Conservation (phyloP, 331 rosid species). For the Stylosanthes scabra region DNA sequence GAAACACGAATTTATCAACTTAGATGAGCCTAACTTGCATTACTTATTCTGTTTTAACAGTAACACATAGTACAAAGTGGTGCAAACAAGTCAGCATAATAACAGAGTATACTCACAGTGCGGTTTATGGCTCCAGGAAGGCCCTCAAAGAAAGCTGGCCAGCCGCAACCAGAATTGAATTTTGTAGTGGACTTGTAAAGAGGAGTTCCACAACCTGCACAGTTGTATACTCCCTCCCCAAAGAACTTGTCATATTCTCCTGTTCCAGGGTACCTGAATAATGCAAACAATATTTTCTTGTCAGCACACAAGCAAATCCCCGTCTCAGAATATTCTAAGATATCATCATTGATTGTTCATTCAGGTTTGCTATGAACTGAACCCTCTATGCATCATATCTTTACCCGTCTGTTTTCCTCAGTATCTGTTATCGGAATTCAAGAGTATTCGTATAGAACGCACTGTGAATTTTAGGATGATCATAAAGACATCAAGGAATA, state of each 20-base stretch:
- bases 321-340: not conserved
- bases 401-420: not conserved
- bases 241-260: conserved; percentile 82
- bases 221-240: conserved; percentile 71
- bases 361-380: conserved; percentile 19
- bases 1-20: conserved; percentile 25
- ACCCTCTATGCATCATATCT: not conserved
- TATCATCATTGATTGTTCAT: not conserved
- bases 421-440: not conserved
- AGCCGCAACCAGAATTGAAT: conserved; percentile 87
- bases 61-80: conserved; percentile 3
- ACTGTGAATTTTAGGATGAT: not conserved
- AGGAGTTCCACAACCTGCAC: conserved; percentile 80
- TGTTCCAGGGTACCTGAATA: conserved; percentile 71
- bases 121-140: conserved; percentile 81
- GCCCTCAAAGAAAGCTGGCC: conserved; percentile 94
- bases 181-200: conserved; percentile 82
- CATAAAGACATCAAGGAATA: not conserved
- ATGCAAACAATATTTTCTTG: conserved; percentile 21
- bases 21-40: not conserved
- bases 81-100: not conserved
- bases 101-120: conserved; percentile 42
- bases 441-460: not conserved
- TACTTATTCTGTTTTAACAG: not conserved
- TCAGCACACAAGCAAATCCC: not conserved